phyloP scores from a whole-genome alignment of 768 basidiomycete species.

The Tricholoma sp. region DNA sequence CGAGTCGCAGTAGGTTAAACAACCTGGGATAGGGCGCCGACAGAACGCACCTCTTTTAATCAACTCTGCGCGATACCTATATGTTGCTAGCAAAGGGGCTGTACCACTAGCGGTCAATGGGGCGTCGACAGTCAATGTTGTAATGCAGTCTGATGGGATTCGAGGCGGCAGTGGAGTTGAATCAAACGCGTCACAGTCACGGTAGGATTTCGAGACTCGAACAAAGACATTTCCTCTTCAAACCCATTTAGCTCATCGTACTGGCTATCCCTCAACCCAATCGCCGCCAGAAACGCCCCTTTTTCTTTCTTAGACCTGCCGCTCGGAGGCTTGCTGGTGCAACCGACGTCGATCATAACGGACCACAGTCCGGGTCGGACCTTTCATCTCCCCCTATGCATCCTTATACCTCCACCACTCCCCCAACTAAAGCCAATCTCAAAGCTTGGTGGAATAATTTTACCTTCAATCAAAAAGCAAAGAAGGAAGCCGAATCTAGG shows the following conservation, averaged over 20 bases:
- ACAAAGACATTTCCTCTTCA: slow-evolving; percentile 1
- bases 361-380: slow-evolving; percentile 2
- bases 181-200: too few species aligned
- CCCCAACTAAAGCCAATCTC: slow-evolving; percentile 52
- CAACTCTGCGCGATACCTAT: too few species aligned
- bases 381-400: slow-evolving; percentile 2
- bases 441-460: slow-evolving; percentile 85
- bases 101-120: too few species aligned
- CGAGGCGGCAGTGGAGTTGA: slow-evolving; percentile 4
- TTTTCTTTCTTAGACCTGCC: slow-evolving; percentile 11
- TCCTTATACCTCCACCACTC: slow-evolving; percentile 10
- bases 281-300: slow-evolving; percentile 7
- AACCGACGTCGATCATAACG: slow-evolving; percentile 9
- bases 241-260: slow-evolving; percentile 2
- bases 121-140: too few species aligned
- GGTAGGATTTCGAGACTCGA: too few species aligned
- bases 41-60: too few species aligned
- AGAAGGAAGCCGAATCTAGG: slow-evolving; percentile 45
- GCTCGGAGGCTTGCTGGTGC: not conserved
- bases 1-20: too few species aligned
- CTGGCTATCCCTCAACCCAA: slow-evolving; percentile 13
- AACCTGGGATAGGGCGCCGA: too few species aligned
- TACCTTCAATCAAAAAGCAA: slow-evolving; percentile 56
- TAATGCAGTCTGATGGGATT: not conserved
- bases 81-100: too few species aligned